These are phyloP conservation scores for Backusella circina DNA, from an alignment of 192 early-diverging fungal genomes.

Conservation along the genomic window DNA sequence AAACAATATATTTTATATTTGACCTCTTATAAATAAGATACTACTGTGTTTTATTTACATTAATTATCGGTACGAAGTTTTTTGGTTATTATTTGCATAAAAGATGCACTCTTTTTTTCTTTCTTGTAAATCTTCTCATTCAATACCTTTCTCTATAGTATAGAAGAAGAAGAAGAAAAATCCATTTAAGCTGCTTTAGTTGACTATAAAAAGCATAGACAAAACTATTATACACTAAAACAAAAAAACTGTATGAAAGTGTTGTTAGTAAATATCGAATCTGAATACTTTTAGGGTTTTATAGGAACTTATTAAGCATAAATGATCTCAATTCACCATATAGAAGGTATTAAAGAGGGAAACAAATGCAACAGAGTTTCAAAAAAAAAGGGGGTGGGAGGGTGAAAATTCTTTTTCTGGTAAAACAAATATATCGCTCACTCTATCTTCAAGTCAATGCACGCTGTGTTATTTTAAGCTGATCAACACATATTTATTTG, in stretches of 20 bases:
- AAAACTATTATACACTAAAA: neutral
- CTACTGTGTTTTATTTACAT: neutral
- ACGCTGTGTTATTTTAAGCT: neutral
- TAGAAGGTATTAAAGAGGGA: neutral
- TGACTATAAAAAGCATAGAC: neutral
- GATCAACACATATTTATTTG: neutral
- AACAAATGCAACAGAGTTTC: neutral
- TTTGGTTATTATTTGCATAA: neutral
- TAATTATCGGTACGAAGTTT: neutral
- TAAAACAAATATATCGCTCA: neutral
- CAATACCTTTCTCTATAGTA: neutral
- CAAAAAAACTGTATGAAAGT: neutral
- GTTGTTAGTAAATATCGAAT: neutral
- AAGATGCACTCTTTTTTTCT: neutral
- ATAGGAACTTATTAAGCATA: neutral
- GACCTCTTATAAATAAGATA: neutral
- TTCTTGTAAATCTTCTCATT: neutral
- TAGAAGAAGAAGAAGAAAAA: constrained; percentile 5
- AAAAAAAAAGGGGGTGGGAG: neutral
- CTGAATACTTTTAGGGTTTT: neutral
- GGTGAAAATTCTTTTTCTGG: neutral
- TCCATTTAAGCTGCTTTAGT: neutral
- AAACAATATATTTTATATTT: neutral
- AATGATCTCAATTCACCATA: neutral
- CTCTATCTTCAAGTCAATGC: neutral